These are phyloP conservation scores for Gleditsia sinensis DNA, from an alignment of 306 rosid species.

Conservation along the genomic window DNA sequence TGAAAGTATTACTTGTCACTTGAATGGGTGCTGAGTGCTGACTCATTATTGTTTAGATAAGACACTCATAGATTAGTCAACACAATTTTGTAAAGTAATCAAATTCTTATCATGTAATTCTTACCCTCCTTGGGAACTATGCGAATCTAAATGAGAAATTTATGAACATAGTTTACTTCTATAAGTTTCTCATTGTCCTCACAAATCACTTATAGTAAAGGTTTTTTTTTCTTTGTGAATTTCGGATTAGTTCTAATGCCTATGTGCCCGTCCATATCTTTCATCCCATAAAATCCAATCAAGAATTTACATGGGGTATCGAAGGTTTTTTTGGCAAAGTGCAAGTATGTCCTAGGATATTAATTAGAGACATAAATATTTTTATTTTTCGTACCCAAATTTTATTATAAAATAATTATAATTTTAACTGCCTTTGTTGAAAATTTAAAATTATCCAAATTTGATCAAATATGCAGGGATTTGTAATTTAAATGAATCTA, in stretches of 20 bases:
- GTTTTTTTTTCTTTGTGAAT: background rate
- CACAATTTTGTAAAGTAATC: constrained; percentile 18
- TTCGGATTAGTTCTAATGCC: background rate
- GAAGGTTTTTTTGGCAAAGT: background rate
- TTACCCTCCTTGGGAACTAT: background rate
- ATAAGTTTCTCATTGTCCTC: background rate
- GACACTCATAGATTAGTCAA: background rate
- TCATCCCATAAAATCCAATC: background rate
- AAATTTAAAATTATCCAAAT: too few species aligned
- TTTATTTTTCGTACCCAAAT: background rate
- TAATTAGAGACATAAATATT: background rate
- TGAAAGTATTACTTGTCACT: background rate
- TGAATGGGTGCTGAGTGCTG: background rate
- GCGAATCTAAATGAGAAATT: background rate
- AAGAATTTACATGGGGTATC: background rate
- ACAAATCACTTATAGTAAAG: too few species aligned
- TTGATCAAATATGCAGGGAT: too few species aligned
- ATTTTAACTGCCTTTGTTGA: too few species aligned
- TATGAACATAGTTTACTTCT: background rate
- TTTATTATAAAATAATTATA: background rate
- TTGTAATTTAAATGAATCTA: background rate
- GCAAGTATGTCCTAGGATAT: background rate
- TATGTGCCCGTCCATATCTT: background rate
- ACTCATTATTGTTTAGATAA: background rate
- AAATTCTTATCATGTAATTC: background rate